Evolutionary conservation across 768 basidiomycete species (phyloP).

Genomic region (Naganishia randhawae): DNA sequence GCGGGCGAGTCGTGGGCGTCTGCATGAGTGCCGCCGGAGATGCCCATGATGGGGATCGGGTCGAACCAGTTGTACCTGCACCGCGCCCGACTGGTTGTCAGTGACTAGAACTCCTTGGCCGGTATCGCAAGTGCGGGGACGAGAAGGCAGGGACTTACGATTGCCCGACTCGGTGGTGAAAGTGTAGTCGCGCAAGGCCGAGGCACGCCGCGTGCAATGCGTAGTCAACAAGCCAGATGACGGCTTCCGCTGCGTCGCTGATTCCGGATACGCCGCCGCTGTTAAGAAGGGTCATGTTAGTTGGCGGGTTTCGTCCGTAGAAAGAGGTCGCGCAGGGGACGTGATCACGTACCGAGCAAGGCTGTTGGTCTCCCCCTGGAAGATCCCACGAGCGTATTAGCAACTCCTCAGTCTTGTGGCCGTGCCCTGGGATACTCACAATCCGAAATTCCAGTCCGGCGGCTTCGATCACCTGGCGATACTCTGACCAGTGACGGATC

Average conservation of each 20-base stretch:
- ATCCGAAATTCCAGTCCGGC: background rate
- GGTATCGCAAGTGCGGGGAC: too few species aligned
- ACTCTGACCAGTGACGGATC: background rate
- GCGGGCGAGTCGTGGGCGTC: slow-evolving; percentile 19
- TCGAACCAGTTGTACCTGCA: slow-evolving; percentile 30
- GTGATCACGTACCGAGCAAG: background rate
- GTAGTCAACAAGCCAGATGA: slow-evolving; percentile 34
- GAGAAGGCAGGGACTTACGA: background rate
- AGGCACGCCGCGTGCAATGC: slow-evolving; percentile 29
- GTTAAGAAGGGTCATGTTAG: background rate
- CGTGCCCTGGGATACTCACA: too few species aligned
- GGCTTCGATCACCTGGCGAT: background rate
- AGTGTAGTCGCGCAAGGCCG: slow-evolving; percentile 31
- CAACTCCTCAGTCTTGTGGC: too few species aligned
- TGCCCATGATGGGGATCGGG: slow-evolving; percentile 29
- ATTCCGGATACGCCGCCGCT: slow-evolving; percentile 25
- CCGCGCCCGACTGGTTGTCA: too few species aligned
- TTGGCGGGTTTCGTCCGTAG: background rate
- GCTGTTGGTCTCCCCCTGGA: background rate
- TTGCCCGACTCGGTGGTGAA: slow-evolving; percentile 32
- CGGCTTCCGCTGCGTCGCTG: slow-evolving; percentile 30
- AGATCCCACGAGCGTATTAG: background rate
- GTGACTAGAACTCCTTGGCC: too few species aligned
- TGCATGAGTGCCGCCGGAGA: slow-evolving; percentile 18
- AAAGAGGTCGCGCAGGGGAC: too few species aligned